Evolutionary conservation across 179 eudicot species (phyloP), one percentile per base, ranked within the genome.

Genomic region (Patellifolia procumbens): DNA sequence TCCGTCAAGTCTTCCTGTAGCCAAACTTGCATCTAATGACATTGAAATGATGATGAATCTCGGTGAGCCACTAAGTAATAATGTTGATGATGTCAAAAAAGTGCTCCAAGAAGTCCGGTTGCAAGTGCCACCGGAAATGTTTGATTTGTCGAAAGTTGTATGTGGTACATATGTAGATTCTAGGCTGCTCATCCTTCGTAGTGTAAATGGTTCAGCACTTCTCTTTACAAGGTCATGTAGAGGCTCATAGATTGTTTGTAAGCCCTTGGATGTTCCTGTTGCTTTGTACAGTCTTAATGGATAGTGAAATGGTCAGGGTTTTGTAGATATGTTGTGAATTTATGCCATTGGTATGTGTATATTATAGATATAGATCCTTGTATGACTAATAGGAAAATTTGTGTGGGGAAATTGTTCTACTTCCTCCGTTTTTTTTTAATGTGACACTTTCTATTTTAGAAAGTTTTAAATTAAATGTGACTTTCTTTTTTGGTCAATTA

Each of bases 91-190:
- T 48, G 99, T 89, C 10, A 81, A 81, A 65, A 77, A 67, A 45
- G 91, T 88, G 19, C 76, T 96, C 73, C 81, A 72, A 58, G 99
- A 96, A 77, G 87, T 89, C 31, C 81, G 97, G 67, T 68, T 86
- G 56, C 96, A 93, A 73, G 76, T 93, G 70, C 97, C 99, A 6
- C 93, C 98, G 1, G 99, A 96, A 81, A 85, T 91, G 86, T 96
- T 93, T 79, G 99, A 96, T 84, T 70, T 90, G 77, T 90, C 99
- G 0, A 91, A 91, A 72, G 56, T 96, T 29, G 97, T 96, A 9
- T 93, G 98, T 72, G 99, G 98, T 39, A 96, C 99, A 15, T 96
- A 90, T 43, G 85, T 96, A 6, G 99, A 96, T 79, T 77, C 91
- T 67, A 86, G 99, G 80, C 77, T 96, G 76, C 89, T 96, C 64